Evolutionary conservation across 1,284 basidiomycete species (phyloP).

Genomic region (Irpex rosettiformis): DNA sequence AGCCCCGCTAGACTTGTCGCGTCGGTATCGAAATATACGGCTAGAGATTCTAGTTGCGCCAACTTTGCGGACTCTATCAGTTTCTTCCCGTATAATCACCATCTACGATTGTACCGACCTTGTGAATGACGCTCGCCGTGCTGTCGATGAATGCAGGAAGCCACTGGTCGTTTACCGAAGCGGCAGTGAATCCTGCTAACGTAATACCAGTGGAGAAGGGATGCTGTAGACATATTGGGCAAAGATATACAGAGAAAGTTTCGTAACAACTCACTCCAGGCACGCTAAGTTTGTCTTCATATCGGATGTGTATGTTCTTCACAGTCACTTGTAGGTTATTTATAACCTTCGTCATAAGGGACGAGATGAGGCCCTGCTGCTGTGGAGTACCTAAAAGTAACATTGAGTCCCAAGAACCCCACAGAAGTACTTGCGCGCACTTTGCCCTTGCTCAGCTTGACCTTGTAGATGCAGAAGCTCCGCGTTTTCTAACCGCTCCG

Average conservation of each 20-base stretch:
- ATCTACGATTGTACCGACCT: constrained; percentile 45
- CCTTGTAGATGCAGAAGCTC: constrained; percentile 80
- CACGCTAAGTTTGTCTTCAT: constrained; percentile 93
- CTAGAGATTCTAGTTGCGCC: constrained; percentile 83
- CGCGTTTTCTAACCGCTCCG: constrained; percentile 85
- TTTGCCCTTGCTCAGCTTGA: constrained; percentile 51
- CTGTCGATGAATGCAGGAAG: constrained; percentile 94
- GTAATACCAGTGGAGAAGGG: constrained; percentile 95
- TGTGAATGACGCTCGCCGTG: constrained; percentile 86
- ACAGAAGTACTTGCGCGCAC: constrained; percentile 28
- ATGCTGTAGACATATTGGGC: constrained; percentile 49
- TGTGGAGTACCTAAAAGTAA: constrained; percentile 52
- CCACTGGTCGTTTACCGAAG: constrained; percentile 94
- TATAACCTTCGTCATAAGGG: constrained; percentile 87
- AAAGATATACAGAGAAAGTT: neutral
- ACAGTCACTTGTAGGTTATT: constrained; percentile 97
- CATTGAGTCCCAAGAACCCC: constrained; percentile 3
- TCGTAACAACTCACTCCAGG: constrained; percentile 68
- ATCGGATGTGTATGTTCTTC: constrained; percentile 93
- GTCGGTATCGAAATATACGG: constrained; percentile 97
- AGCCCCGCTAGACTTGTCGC: constrained; percentile 77
- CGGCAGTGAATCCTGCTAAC: constrained; percentile 88
- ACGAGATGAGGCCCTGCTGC: constrained; percentile 82
- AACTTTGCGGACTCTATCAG: constrained; percentile 46
- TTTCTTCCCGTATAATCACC: constrained; percentile 7